Evolutionary conservation across 805 yeast genomes (phyloP).

Genomic region (Maudiozyma turicensis): DNA sequence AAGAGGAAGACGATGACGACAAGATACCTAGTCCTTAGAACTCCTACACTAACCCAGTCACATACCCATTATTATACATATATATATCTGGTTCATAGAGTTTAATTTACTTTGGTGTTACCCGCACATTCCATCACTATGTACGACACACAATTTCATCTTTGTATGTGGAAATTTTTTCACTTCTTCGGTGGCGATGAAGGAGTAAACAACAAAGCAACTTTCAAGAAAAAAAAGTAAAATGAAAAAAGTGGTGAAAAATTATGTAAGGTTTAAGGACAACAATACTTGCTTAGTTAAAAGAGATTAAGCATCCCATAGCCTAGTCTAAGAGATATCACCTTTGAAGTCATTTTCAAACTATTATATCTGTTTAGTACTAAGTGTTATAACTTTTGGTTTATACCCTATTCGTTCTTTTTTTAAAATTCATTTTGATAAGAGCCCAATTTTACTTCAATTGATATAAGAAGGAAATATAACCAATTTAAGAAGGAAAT

Average conservation of each 20-base stretch:
- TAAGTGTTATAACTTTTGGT: neutral
- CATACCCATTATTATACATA: no score
- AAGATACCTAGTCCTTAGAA: no score
- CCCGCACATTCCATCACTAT: conserved; percentile 1
- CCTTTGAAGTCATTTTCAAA: neutral
- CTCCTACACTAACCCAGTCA: no score
- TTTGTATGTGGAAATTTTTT: neutral
- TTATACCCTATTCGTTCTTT: neutral
- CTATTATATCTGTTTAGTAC: conserved; percentile 3
- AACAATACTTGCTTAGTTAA: neutral
- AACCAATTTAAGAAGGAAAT: neutral
- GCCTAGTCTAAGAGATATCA: conserved; percentile 2
- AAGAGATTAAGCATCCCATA: conserved; percentile 1
- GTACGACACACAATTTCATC: neutral
- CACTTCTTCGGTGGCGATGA: conserved; percentile 4
- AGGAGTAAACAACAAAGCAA: conserved; percentile 3
- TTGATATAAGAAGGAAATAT: neutral
- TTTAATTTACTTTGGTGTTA: neutral
- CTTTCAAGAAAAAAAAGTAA: neutral
- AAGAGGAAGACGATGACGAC: neutral
- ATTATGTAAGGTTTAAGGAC: neutral
- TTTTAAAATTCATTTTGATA: neutral
- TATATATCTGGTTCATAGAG: no score
- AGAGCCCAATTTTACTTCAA: neutral
- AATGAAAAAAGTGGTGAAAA: neutral